Base-by-base conservation (phyloP, 352 stramenopile genomes). In the Elongisporangium senticosum region DNA sequence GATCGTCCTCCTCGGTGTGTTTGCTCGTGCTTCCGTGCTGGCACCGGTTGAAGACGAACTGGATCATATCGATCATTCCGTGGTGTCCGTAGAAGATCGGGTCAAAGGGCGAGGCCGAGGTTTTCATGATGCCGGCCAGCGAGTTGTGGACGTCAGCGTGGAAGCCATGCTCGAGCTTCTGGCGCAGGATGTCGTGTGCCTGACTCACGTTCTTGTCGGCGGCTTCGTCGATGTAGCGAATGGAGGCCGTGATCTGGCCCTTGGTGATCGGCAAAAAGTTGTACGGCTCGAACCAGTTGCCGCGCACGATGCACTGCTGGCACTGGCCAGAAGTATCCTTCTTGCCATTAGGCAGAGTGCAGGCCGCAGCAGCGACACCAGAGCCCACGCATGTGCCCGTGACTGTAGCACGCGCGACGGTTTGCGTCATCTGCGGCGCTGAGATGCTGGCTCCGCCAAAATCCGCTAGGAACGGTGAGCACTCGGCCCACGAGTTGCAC, bases 371-470 rank as follows among this genome's bases (percentile, higher is more conserved):
- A 7, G n/a, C 39, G 37, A 66, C 68, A 0, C 68, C 68, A 28
- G 72, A 69, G 43, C 76, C 58, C 5, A 68, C 51, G 55, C 73
- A 79, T 4, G 26, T 22, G 20, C 61, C 65, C 17, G 64, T 51
- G 13, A 60, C 43, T 20, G n/a, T 3, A n/a, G 43, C 23, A 19
- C 33, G 11, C 3, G 33, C n/a, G 7, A 33, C 39, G 39, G 33
- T 48, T 15, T 40, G 23, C 40, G 37, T 48, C n/a, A 22, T 8
- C 11, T 54, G 26, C 7, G n/a, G 23, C 10, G 49, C 20, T 52
- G 21, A 75, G 58, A 55, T 82, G 71, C 6, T 65, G 53, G 2
- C 81, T 75, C 81, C 79, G 37, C 78, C 81, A 51, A 90, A 66
- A 21, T 79, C 81, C n/a, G 65, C 54, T 39, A 90, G 39, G 54